Evolutionary conservation across 2,329 filamentous ascomycete species (phyloP).

Genomic region (Graphilbum fragrans): DNA sequence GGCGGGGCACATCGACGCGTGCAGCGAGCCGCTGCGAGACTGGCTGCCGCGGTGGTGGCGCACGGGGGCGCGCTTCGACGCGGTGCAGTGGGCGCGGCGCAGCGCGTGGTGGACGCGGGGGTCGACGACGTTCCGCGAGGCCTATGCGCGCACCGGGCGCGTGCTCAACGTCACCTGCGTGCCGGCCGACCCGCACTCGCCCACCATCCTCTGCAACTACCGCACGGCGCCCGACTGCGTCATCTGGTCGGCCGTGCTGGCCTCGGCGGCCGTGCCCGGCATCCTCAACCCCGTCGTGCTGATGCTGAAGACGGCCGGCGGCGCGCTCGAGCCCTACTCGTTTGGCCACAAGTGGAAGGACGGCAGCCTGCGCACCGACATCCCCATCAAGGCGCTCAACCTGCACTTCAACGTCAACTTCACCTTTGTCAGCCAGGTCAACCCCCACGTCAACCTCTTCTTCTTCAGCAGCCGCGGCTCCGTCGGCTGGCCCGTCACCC

Average conservation of each 20-base stretch:
- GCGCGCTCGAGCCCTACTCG: slow-evolving; percentile 73
- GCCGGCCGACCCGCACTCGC: slow-evolving; percentile 88
- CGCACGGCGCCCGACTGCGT: slow-evolving; percentile 92
- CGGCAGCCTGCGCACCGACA: slow-evolving; percentile 85
- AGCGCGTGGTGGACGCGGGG: slow-evolving; percentile 86
- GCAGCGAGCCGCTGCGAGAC: slow-evolving; percentile 60
- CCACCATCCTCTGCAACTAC: slow-evolving; percentile 86
- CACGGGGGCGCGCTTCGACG: slow-evolving; percentile 89
- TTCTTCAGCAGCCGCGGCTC: slow-evolving; percentile 93
- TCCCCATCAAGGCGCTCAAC: slow-evolving; percentile 87
- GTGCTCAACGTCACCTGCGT: slow-evolving; percentile 95
- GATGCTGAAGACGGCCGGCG: slow-evolving; percentile 66
- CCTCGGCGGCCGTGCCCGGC: slow-evolving; percentile 88
- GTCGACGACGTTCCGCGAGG: slow-evolving; percentile 88
- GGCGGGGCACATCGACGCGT: slow-evolving; percentile 74
- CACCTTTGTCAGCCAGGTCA: slow-evolving; percentile 78
- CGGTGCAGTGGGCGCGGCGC: slow-evolving; percentile 75
- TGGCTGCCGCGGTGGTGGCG: slow-evolving; percentile 83
- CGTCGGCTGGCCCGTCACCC: slow-evolving; percentile 86
- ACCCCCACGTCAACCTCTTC: slow-evolving; percentile 96
- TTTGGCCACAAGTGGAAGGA: slow-evolving; percentile 99
- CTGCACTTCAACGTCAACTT: slow-evolving; percentile 98
- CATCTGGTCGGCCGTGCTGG: slow-evolving; percentile 93
- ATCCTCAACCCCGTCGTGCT: slow-evolving; percentile 93
- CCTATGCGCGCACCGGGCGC: slow-evolving; percentile 83